A percentile compares a stretch with the other conserved stretches of the same genome.
phyloP scores from a whole-genome alignment of 2,329 filamentous ascomycete species.

The Hawksworthiomyces lignivorus region DNA sequence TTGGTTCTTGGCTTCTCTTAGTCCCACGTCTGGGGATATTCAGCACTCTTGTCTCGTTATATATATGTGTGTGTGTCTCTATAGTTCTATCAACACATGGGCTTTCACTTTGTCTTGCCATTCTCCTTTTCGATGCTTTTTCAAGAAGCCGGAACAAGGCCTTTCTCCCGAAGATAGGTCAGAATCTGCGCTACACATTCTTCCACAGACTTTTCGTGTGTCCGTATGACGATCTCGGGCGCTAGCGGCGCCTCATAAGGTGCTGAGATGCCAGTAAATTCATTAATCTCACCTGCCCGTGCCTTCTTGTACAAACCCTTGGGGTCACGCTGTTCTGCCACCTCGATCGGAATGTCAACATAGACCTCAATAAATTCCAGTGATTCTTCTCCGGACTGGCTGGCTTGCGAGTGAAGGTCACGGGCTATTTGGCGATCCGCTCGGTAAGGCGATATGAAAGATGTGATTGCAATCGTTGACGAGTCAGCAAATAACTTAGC shows the following conservation, averaged over 20 bases:
- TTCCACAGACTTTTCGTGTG: conserved; percentile 74
- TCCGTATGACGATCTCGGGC: conserved; percentile 82
- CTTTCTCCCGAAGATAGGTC: conserved; percentile 65
- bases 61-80: too few species aligned
- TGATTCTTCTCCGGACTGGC: conserved; percentile 51
- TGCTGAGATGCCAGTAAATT: conserved; percentile 92
- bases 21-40: too few species aligned
- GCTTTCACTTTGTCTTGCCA: background rate
- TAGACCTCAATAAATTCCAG: conserved; percentile 91
- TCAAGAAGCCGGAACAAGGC: conserved; percentile 35
- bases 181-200: conserved; percentile 83
- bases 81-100: too few species aligned
- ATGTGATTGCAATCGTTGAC: conserved; percentile 80
- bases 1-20: too few species aligned
- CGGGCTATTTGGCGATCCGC: conserved; percentile 79
- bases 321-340: conserved; percentile 89
- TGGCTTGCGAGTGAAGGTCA: conserved; percentile 61
- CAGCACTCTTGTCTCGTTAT: too few species aligned
- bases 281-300: conserved; percentile 84
- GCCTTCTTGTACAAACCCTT: conserved; percentile 99
- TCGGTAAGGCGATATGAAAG: conserved; percentile 93
- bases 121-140: background rate
- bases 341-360: conserved; percentile 83
- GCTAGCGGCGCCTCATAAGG: conserved; percentile 86
- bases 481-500: conserved; percentile 94